phyloP scores from a whole-genome alignment of 139 green algal species.

The Picochlorum sp. region DNA sequence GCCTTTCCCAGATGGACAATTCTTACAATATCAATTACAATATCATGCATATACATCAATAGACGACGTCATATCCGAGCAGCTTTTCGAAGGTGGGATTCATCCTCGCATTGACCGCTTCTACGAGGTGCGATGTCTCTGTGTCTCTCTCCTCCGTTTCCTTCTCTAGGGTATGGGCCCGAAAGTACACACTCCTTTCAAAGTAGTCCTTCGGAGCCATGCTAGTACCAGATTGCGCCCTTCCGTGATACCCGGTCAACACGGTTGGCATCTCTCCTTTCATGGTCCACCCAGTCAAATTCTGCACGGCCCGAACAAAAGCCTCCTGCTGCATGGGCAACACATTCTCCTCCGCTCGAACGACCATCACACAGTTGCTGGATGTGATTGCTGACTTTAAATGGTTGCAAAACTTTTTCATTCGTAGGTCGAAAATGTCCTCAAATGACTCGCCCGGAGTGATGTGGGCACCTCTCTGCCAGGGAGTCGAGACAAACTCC shows the following conservation, averaged over 20 bases:
- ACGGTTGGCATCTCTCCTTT: not conserved
- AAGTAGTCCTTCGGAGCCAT: too few species aligned
- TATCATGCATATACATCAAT: too few species aligned
- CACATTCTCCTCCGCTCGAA: not conserved
- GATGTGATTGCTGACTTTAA: not conserved
- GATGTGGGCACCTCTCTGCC: not conserved
- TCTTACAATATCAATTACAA: too few species aligned
- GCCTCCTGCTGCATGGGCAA: not conserved
- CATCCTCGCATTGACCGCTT: too few species aligned
- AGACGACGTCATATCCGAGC: too few species aligned
- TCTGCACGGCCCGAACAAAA: not conserved
- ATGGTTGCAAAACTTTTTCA: not conserved
- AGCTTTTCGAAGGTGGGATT: too few species aligned
- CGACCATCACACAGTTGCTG: not conserved
- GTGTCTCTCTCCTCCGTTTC: too few species aligned
- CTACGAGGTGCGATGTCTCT: too few species aligned
- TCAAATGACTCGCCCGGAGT: not conserved
- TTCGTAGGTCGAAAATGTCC: not conserved
- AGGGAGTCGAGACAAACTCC: not conserved
- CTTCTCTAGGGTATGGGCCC: too few species aligned
- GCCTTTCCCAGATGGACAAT: too few species aligned
- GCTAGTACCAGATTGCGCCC: too few species aligned
- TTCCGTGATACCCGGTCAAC: not conserved
- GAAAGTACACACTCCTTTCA: too few species aligned
- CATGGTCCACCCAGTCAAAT: conserved; percentile 1